Conservation (phyloP, 2,329 filamentous ascomycete genomes). For the Dactylellina sp. region DNA sequence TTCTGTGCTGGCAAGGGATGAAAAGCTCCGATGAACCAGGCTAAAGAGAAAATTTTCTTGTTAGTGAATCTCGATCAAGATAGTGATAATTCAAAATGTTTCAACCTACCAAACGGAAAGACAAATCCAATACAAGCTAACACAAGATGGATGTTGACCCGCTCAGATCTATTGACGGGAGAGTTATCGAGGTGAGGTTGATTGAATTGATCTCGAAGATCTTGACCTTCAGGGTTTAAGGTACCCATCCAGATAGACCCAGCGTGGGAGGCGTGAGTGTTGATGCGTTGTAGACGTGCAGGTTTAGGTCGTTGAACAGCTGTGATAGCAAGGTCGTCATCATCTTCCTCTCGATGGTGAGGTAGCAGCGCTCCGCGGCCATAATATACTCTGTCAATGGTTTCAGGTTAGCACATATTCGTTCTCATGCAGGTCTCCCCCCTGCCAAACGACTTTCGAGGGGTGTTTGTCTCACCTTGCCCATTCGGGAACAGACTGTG, state of each 20-base stretch:
- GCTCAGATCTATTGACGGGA: slow-evolving; percentile 58
- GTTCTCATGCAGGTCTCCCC: slow-evolving; percentile 32
- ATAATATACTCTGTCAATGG: slow-evolving; percentile 56
- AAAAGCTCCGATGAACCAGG: slow-evolving; percentile 54
- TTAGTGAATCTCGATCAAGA: slow-evolving; percentile 24
- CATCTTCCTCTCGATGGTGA: slow-evolving; percentile 46
- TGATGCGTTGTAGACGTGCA: slow-evolving; percentile 44
- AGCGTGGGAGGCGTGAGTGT: slow-evolving; percentile 42
- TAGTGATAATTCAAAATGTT: slow-evolving; percentile 12
- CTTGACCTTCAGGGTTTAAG: slow-evolving; percentile 51
- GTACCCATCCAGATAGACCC: slow-evolving; percentile 56
- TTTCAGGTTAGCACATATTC: slow-evolving; percentile 53
- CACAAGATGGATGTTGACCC: slow-evolving; percentile 59
- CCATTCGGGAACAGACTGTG: slow-evolving; percentile 55
- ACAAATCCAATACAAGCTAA: slow-evolving; percentile 60
- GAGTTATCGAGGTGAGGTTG: slow-evolving; percentile 59
- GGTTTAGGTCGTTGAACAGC: slow-evolving; percentile 46
- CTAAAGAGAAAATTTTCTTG: slow-evolving; percentile 15
- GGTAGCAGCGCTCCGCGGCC: slow-evolving; percentile 52
- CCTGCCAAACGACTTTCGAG: slow-evolving; percentile 37
- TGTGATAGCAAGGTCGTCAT: slow-evolving; percentile 49
- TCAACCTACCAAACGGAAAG: slow-evolving; percentile 59
- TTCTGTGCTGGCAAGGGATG: slow-evolving; percentile 47
- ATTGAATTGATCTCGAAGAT: slow-evolving; percentile 57
- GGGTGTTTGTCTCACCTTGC: slow-evolving; percentile 56